Base-by-base conservation (phyloP, 1,139 yeast genomes). In the Pichia sp. region DNA sequence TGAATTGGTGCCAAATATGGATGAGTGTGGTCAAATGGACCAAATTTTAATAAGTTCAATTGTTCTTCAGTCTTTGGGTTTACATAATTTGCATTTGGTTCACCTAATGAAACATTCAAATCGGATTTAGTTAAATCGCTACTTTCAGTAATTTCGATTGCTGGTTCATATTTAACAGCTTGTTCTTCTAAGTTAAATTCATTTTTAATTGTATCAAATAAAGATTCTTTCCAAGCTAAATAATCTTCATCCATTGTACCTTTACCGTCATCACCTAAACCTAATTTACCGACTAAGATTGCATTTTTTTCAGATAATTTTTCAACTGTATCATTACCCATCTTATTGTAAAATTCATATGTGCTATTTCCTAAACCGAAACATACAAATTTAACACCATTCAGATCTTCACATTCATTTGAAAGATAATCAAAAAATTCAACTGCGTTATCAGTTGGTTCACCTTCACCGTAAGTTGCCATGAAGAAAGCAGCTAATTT, bases 391-490 rank as follows among this genome's bases (percentile, higher is more conserved):
- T 75, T 80, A 57, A 89, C 64, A 56, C 74, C 77, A n/a, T 77
- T 67, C 60, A 90, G 72, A 42, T 80, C 77, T 50, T 76, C 81
- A 39, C 80, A 80, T 40, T 79, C 85, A 50, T 73, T 71, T 22
- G 75, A 76, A 58, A 84, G 69, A 63, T 71, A 81, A 46, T 79
- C 80, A 59, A 73, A 72, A 64, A 92, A 88, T 45, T 81, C 82
- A 42, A 79, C 78, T 16, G 97, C 94, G 59, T 86, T 86, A 66
- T 92, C 98, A 24, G 98, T 92, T 56, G 96, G 96, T 64, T 92
- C 98, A 62, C 98, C 98, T 70, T 92, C 98, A 59, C 98, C 98
- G 61, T 92, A 92, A 12, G 97, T 89, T 38, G 97, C 95, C 70
- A 88, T 71, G 60, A 92, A 76, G 63, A 90, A 82, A 44, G 86